Conservation (phyloP, 2,329 filamentous ascomycete species). For the Sporothrix euskadiensis region DNA sequence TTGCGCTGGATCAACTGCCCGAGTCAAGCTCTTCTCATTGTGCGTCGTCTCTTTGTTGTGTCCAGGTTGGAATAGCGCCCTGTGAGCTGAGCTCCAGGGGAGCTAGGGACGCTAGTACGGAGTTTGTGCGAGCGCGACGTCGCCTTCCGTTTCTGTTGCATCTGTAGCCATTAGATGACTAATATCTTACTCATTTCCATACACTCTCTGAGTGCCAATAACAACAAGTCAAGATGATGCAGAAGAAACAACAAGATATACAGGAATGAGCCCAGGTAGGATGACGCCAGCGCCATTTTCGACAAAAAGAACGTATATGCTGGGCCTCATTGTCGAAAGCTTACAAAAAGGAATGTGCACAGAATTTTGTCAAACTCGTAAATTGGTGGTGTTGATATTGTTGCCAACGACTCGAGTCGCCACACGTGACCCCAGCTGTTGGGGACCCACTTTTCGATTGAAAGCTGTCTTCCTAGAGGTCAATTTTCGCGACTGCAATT, state of each 20-base stretch:
- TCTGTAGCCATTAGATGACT: neutral
- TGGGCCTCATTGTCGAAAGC: too few species aligned
- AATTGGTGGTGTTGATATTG: neutral
- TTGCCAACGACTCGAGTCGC: neutral
- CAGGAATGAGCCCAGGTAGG: neutral
- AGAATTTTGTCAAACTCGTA: too few species aligned
- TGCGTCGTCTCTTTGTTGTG: conserved; percentile 3
- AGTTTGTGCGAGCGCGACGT: neutral
- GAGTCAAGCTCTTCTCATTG: neutral
- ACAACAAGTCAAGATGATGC: neutral
- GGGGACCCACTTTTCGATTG: neutral
- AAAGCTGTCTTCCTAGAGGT: neutral
- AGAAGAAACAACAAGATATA: neutral
- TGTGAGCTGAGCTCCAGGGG: conserved; percentile 19
- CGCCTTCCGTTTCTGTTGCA: neutral
- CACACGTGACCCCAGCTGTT: neutral
- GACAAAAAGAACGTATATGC: too few species aligned
- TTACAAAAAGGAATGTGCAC: too few species aligned
- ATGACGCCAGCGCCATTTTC: too few species aligned
- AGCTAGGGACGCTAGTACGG: neutral
- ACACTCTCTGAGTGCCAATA: neutral
- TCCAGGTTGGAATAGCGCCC: neutral
- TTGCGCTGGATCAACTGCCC: neutral
- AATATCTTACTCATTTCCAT: neutral
- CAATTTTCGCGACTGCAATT: conserved; percentile 26